Evolutionary conservation across 176 grass and related monocot genomes (phyloP), one percentile per base, ranked within the genome.

Genomic region (Melocanna baccifera): DNA sequence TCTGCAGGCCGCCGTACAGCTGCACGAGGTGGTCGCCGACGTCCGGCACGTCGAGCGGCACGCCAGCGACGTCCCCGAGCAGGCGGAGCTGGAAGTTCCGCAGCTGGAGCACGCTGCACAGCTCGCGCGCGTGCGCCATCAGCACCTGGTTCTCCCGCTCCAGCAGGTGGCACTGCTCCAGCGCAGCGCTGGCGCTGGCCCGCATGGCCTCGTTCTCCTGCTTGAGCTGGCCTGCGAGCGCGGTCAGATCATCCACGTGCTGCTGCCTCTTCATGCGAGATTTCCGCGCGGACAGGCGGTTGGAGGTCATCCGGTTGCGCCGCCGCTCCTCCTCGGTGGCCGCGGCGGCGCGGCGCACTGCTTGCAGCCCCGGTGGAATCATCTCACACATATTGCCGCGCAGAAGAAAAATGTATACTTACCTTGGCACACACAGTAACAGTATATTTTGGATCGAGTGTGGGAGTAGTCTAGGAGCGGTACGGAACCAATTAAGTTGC

Each of bases 221-320:
- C 67, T 26, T 41, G 45, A 99, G 81, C 48, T 72, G 66, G 10
- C 82, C 51, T 39, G 23, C 86, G 48, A 58, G 46, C 45, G 46
- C 73, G 7, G 63, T 23, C 82, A 99, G 83, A 30, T 81, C 83
- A 10, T 85, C 86, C 69, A 88, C 52, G 71, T 71, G 57, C 76
- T 85, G 88, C 84, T 96, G 93, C 72, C 83, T 95, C 89, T 86
- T 95, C 71, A 84, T 28, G 34, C 93, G 90, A 11, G 96, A 91
- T 67, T 85, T 91, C 78, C 65, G 85, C 42, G 96, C 96, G 26
- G 93, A 99, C 56, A 94, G 87, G 42, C 96, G 85, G 52, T 98
- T 98, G 6, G 96, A 99, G 41, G 72, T 83, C 96, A 89, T 99
- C 40, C 96, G 91, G 39, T 82, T 96, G 41, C 86, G 83, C 67